Evolutionary conservation across 2,329 filamentous ascomycete genomes (phyloP).

Genomic region (Fusarium transvaalense): DNA sequence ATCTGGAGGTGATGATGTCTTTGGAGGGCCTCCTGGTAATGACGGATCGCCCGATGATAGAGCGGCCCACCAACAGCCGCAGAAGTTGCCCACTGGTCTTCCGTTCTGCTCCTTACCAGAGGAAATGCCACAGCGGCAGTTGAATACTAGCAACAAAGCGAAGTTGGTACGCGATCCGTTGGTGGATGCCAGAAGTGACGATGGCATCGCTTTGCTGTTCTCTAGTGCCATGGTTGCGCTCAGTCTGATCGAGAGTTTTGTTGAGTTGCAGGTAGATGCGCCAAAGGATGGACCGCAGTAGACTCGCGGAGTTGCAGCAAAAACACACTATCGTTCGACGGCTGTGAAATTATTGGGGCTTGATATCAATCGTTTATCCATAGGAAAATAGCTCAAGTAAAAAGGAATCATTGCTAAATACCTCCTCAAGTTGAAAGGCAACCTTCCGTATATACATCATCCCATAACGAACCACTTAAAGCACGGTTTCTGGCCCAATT

Average conservation of each 20-base stretch:
- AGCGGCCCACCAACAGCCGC: background rate
- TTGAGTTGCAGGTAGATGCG: background rate
- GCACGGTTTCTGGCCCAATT: slow-evolving; percentile 21
- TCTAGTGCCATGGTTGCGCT: slow-evolving; percentile 12
- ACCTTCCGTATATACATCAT: background rate
- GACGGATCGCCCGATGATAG: background rate
- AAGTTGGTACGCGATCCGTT: slow-evolving; percentile 3
- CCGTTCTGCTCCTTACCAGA: background rate
- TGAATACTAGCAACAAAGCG: background rate
- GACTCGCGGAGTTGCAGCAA: slow-evolving; percentile 7
- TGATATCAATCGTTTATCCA: slow-evolving; percentile 14
- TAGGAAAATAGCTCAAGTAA: no score
- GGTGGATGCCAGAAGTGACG: background rate
- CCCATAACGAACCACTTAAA: slow-evolving; percentile 24
- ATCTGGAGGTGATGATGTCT: background rate
- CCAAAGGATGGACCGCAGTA: background rate
- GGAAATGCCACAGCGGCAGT: slow-evolving; percentile 6
- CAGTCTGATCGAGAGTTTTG: slow-evolving; percentile 21
- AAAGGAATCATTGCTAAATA: no score
- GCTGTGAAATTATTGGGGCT: slow-evolving; percentile 8
- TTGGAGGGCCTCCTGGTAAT: background rate
- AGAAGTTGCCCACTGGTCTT: background rate
- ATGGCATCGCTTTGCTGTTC: background rate
- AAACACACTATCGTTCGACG: background rate
- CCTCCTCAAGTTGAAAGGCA: background rate